Evolutionary conservation across 2,329 filamentous ascomycete genomes (phyloP), one percentile per base, ranked within the genome.

Genomic region (Colletotrichum australisinense): DNA sequence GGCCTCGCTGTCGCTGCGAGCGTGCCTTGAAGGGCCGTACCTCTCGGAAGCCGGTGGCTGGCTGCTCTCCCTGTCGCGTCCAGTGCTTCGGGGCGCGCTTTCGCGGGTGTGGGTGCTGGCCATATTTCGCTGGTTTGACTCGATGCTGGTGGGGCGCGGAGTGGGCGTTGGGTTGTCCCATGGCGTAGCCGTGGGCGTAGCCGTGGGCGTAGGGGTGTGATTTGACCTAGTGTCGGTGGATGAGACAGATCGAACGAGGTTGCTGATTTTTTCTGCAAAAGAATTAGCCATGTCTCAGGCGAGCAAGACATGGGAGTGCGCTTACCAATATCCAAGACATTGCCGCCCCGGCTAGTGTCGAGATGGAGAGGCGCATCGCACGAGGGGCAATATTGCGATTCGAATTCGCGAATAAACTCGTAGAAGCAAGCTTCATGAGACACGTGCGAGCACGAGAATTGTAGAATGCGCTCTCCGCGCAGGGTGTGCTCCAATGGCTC

Each of bases 341-440:
- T 98, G 76, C 95, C 95, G 73, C 95, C 95, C 75, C 97, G 91
- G 81, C 94, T 98, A 7, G 95, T 97, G 83, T 99, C 97, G 56
- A 99, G 87, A 75, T 95, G 95, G 65, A 99, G 86, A 24, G 97
- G 95, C 76, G 95, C 94, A 86, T 98, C 93, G 84, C 97, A 99
- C 76, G 94, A 93, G 32, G 97, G 97, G 84, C 97, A 99, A 79
- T 95, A 95, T 79, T 98, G 95, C 66, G 94, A 94, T 77, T 98
- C 95, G 72, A 96, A 94, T 80, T 98, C 96, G 79, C 94, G 94
- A 78, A 99, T 97, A 81, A 97, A 98, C 83, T 99, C 97, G 85
- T 98, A 98, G 81, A 99, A 98, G 84, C 97, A 99, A 46, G 96
- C 97, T 83, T 98, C 97, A 81, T 99, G 97, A 12, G 96, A 95